These are phyloP conservation scores for Penicillium freii DNA, from an alignment of 2,329 filamentous ascomycete genomes.

Conservation along the genomic window DNA sequence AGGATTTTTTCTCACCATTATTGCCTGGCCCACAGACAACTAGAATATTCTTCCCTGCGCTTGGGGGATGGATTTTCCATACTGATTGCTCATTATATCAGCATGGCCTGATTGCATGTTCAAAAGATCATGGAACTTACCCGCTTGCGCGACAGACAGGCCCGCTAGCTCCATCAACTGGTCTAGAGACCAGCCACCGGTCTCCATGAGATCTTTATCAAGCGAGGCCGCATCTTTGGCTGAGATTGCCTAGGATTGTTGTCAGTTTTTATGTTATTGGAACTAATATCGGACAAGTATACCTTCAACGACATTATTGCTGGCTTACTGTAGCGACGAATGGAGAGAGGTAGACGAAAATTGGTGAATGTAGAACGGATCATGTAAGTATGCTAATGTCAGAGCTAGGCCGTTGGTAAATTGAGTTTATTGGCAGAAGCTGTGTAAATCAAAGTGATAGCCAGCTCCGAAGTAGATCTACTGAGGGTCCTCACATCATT, in stretches of 20 bases:
- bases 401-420: neutral
- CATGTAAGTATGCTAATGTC: slow-evolving; percentile 23
- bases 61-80: slow-evolving; percentile 76
- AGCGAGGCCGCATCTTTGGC: slow-evolving; percentile 84
- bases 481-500: slow-evolving; percentile 19
- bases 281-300: neutral
- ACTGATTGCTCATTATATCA: slow-evolving; percentile 52
- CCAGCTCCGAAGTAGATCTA: slow-evolving; percentile 1
- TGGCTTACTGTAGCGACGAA: slow-evolving; percentile 29
- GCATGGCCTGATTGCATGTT: neutral
- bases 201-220: slow-evolving; percentile 89
- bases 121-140: slow-evolving; percentile 47
- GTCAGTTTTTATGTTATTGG: neutral
- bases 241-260: slow-evolving; percentile 67
- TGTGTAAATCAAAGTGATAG: neutral
- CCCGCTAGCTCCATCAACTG: slow-evolving; percentile 97
- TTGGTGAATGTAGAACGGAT: slow-evolving; percentile 20
- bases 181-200: slow-evolving; percentile 84
- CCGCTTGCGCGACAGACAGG: slow-evolving; percentile 85
- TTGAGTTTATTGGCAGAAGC: neutral
- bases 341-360: slow-evolving; percentile 7
- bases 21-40: slow-evolving; percentile 86
- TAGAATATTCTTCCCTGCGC: slow-evolving; percentile 68
- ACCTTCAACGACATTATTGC: slow-evolving; percentile 46
- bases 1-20: slow-evolving; percentile 46